Evolutionary conservation across 192 early-diverging fungal species (phyloP).

Genomic region (Dissophora globulifera): DNA sequence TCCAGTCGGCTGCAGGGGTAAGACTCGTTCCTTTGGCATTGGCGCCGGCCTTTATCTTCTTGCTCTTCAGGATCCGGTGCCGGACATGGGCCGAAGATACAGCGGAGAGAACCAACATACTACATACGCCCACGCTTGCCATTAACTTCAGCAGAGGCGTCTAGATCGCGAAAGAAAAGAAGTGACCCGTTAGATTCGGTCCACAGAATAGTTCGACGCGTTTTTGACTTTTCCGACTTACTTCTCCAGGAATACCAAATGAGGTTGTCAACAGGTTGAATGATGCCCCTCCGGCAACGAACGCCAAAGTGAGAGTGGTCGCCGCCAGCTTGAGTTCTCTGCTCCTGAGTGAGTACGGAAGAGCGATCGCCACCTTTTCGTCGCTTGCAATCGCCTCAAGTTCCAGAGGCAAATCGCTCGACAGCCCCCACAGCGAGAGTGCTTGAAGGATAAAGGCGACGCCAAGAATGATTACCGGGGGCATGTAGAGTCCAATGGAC

Average conservation of each 20-base stretch:
- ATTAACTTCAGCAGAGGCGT: conserved; percentile 32
- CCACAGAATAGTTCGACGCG: conserved; percentile 1
- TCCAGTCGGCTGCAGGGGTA: conserved; percentile 65
- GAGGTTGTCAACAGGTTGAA: conserved; percentile 34
- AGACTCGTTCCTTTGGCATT: no score
- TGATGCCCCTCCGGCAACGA: conserved; percentile 40
- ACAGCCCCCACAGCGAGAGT: conserved; percentile 62
- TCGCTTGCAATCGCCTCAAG: conserved; percentile 48
- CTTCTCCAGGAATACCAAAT: conserved; percentile 37
- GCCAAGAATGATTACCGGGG: conserved; percentile 82
- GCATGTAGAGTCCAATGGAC: conserved; percentile 91
- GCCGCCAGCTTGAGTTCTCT: conserved; percentile 31
- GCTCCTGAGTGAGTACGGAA: conserved; percentile 54
- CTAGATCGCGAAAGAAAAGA: conserved; percentile 4
- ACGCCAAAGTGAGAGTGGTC: conserved; percentile 18
- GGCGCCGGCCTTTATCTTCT: conserved; percentile 11
- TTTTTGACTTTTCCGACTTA: no score
- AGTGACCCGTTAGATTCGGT: no score
- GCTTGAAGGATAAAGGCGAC: conserved; percentile 77
- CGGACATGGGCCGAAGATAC: conserved; percentile 30
- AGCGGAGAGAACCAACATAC: conserved; percentile 30
- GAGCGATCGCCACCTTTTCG: conserved; percentile 31
- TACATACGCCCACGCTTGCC: conserved; percentile 30
- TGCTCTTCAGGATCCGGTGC: conserved; percentile 8
- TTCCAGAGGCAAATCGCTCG: conserved; percentile 47